A percentile compares a stretch with the other conserved stretches of the same genome.
Conservation (phyloP, 2,329 filamentous ascomycete species). For the Hypoxylon sp. region DNA sequence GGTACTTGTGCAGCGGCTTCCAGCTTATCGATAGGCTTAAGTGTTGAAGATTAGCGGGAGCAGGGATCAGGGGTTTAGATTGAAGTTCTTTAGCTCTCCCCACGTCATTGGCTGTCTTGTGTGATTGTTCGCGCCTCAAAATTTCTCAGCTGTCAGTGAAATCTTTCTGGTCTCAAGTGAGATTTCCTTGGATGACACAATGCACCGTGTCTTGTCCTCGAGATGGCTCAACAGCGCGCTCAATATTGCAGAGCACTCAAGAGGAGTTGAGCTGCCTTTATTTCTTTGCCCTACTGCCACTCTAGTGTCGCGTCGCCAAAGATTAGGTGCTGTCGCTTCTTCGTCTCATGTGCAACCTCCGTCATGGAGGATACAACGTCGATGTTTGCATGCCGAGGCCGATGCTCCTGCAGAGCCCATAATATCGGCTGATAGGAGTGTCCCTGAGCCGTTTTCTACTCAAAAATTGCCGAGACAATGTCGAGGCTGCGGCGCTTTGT, state of each 20-base stretch:
- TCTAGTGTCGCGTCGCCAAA: slow-evolving; percentile 51
- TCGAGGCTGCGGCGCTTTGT: slow-evolving; percentile 73
- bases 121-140: slow-evolving; percentile 1
- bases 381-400: slow-evolving; percentile 49
- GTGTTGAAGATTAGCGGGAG: not conserved
- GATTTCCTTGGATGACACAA: slow-evolving; percentile 42
- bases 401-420: slow-evolving; percentile 18
- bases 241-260: slow-evolving; percentile 55
- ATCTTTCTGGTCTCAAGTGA: slow-evolving; percentile 17
- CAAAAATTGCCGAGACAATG: slow-evolving; percentile 66
- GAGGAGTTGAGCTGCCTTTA: slow-evolving; percentile 56
- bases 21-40: slow-evolving; percentile 28
- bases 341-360: slow-evolving; percentile 27
- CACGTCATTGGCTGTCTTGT: slow-evolving; percentile 25
- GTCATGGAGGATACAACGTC: slow-evolving; percentile 43
- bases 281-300: slow-evolving; percentile 62
- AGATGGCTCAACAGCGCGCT: slow-evolving; percentile 59
- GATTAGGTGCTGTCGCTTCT: slow-evolving; percentile 26
- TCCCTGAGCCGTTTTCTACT: slow-evolving; percentile 13
- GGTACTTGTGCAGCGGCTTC: slow-evolving; percentile 13
- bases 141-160: slow-evolving; percentile 11
- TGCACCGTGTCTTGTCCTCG: slow-evolving; percentile 60
- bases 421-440: slow-evolving; percentile 8
- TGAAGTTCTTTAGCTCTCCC: slow-evolving; percentile 2
- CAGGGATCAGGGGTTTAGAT: slow-evolving; percentile 10